Base-by-base conservation (phyloP, 192 early-diverging fungal genomes). In the Umbelopsis sp. region DNA sequence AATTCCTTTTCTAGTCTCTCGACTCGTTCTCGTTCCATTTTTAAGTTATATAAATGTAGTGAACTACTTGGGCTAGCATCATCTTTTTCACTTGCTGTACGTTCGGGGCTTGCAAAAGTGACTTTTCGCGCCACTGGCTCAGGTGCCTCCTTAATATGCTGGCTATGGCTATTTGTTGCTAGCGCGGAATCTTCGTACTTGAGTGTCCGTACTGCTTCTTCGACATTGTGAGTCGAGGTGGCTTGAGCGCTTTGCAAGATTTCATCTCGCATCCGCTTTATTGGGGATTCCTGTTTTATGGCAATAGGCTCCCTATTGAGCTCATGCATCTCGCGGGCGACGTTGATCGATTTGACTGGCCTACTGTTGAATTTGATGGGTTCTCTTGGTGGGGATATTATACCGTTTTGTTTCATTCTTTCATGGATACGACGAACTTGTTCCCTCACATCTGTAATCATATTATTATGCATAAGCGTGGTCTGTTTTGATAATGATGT, bases 1-100 rank as follows among this genome's bases (percentile, higher is more conserved):
- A 61, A 61, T 18, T 61, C 55, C 30, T 16, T 61, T 33, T 61
- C 55, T 35, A 61, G 55, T 16, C 55, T 22, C 16, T 61, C 55
- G 1, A 61, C 55, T n/a, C 25, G 55, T 35, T 61, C 55, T 15
- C 55, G 27, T 30, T 61, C 55, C 16, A 61, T 35, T 16, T 35
- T 25, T 25, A 61, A 61, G 25, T 61, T 61, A 61, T 61, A 37
- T 18, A 37, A 16, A 7, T 61, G 55, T 30, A 61, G 33, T 35
- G 27, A 30, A n/a, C 55, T 61, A 13, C 55, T 61, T 4, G 55
- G 55, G n/a, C 33, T 61, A 18, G 18, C 55, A 16, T 25, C 21
- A 16, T 5, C 18, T n/a, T 35, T 2, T 12, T 61, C 30, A 12
- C 13, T 61, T 61, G 37, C 55, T 18, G 55, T 13, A 7, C 30